phyloP scores from a whole-genome alignment of 139 green algal species.

The Asterochloris sp. region DNA sequence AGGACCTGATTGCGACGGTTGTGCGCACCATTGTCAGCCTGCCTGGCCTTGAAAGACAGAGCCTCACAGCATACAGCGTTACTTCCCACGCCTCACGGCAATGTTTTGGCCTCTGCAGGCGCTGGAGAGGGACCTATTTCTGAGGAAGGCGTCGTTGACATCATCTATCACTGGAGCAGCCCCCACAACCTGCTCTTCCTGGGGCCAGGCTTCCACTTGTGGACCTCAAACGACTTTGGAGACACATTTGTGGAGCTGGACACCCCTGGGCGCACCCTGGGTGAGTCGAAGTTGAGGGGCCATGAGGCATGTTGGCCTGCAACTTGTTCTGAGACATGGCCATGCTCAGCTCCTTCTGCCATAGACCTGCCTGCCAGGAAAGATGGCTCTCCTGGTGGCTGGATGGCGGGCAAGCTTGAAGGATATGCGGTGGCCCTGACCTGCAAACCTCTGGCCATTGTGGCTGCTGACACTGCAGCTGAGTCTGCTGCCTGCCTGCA shows the following conservation, averaged over 20 bases:
- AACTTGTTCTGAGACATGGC: too few relatives aligned
- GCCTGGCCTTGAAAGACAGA: neutral
- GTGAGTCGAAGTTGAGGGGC: too few relatives aligned
- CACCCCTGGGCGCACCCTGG: neutral
- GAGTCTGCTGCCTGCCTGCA: slow-evolving; percentile 5
- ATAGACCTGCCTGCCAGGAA: too few relatives aligned
- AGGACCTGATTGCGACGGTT: neutral
- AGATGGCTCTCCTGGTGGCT: too few relatives aligned
- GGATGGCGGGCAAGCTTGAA: too few relatives aligned
- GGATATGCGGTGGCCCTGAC: too few relatives aligned
- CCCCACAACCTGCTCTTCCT: slow-evolving; percentile 40
- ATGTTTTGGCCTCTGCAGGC: neutral
- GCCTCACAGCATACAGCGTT: neutral
- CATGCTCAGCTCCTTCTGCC: too few relatives aligned
- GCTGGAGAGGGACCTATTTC: neutral
- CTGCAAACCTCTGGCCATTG: neutral
- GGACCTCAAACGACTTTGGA: slow-evolving; percentile 35
- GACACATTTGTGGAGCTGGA: slow-evolving; percentile 15
- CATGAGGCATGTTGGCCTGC: too few relatives aligned
- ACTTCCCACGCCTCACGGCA: neutral
- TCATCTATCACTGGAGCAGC: slow-evolving; percentile 24
- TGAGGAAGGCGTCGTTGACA: slow-evolving; percentile 30
- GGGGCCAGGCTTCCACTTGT: slow-evolving; percentile 38
- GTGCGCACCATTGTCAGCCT: too few relatives aligned
- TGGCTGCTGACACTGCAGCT: slow-evolving; percentile 22